Evolutionary conservation across 2,329 filamentous ascomycete species (phyloP), one percentile per base, ranked within the genome.

Genomic region (Diaporthe sp.): DNA sequence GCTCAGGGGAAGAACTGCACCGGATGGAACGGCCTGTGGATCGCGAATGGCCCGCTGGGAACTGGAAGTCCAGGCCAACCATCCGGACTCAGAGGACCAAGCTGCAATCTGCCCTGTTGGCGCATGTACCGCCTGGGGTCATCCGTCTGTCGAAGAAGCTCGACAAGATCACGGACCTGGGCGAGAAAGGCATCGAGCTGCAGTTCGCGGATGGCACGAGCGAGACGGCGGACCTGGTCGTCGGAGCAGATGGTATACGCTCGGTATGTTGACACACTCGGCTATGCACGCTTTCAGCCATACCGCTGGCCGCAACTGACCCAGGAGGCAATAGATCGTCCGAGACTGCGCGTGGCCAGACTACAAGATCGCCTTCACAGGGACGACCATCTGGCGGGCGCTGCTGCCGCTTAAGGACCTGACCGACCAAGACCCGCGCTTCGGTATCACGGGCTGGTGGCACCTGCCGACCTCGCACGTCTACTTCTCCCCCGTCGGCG

Each of bases 181-280:
- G 70, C 65, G 57, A 44, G 9, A 80, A 79, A 0, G 87, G 85
- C 5, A 81, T 88, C 1, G 77, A 81, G 4, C 80, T 90, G 13
- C 63, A 74, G 0, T 90, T 91, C 74, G 82, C 85, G 17, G 88
- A 90, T 77, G 85, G 85, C 4, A 79, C 78, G 6, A 71, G 61
- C 0, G 84, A 84, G 3, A 80, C 83, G 22, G 84, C 84, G 3
- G 88, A 89, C 76, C 79, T 90, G 0, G 83, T 90, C 1, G 84
- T 90, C 2, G 89, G 88, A 0, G 88, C 87, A 6, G 87, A 90
- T 78, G 87, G 89, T 3, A 89, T 90, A 71, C 85, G 87, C 74
- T 89, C 87, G 6, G 85, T 88, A 77, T 49, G 81, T 68, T 37
- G 15, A 10, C 67, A 22, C 28, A n/a, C 25, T 20, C 5, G 10